A percentile compares a stretch with the other conserved stretches of the same genome.
phyloP scores from a whole-genome alignment of 306 rosid species.

The Lotus japonicus region DNA sequence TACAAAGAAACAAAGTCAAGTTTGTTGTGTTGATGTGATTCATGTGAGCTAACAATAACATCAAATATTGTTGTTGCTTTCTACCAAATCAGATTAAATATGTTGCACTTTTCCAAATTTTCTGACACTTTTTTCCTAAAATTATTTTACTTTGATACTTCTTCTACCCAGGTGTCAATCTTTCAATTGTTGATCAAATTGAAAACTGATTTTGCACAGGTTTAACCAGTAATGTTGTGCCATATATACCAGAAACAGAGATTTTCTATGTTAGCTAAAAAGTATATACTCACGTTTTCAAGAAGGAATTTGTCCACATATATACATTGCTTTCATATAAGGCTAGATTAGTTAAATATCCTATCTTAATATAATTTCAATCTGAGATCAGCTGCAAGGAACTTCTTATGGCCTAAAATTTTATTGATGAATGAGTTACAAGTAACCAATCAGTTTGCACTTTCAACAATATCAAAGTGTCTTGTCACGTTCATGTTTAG shows the following conservation, averaged over 20 bases:
- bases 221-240: constrained; percentile 22
- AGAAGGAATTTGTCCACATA: constrained; percentile 18
- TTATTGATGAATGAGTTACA: background rate
- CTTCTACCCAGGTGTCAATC: constrained; percentile 31
- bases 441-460: background rate
- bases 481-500: no score
- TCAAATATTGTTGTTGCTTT: constrained; percentile 19
- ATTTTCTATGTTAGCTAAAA: background rate
- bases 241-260: constrained; percentile 12
- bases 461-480: background rate
- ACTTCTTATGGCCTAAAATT: background rate
- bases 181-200: background rate
- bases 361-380: constrained; percentile 9
- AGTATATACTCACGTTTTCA: constrained; percentile 19
- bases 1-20: constrained; percentile 19
- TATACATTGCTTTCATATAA: constrained; percentile 13
- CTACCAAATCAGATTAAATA: constrained; percentile 29
- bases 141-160: constrained; percentile 9
- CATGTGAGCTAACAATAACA: constrained; percentile 26
- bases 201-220: background rate
- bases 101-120: constrained; percentile 11
- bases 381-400: constrained; percentile 14
- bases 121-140: background rate
- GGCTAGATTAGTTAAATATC: background rate
- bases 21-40: constrained; percentile 29